phyloP scores from a whole-genome alignment of 768 basidiomycete genomes.

The Porphyrellus cyaneotinctus region DNA sequence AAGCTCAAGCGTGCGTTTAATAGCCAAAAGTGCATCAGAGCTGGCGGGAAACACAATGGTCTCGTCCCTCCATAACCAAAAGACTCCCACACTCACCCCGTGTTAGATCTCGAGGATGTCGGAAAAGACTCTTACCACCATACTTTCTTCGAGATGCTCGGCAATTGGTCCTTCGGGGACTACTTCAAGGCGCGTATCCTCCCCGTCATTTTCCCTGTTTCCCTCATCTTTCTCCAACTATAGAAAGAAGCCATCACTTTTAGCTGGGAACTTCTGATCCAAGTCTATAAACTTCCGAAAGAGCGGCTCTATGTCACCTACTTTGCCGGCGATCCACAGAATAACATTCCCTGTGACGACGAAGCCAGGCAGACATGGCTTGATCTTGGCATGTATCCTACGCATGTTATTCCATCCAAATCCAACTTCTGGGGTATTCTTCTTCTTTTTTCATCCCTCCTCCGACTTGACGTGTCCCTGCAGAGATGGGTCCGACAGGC shows the following conservation, averaged over 20 bases:
- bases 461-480: conserved; percentile 3
- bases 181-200: conserved; percentile 86
- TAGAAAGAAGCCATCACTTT: conserved; percentile 91
- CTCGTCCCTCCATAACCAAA: conserved; percentile 7
- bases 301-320: conserved; percentile 96
- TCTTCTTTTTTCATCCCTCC: background rate
- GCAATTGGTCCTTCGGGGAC: conserved; percentile 99
- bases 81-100: conserved; percentile 2
- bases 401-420: conserved; percentile 90
- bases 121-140: conserved; percentile 98
- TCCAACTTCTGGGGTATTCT: conserved; percentile 97
- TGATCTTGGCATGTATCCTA: conserved; percentile 81
- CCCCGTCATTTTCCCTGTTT: background rate
- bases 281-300: conserved; percentile 81
- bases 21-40: conserved; percentile 96
- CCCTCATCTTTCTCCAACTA: conserved; percentile 1
- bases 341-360: conserved; percentile 79
- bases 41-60: conserved; percentile 99
- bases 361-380: conserved; percentile 89
- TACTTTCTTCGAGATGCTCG: conserved; percentile 99
- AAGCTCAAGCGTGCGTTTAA: conserved; percentile 94
- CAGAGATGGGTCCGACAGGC: conserved; percentile 98
- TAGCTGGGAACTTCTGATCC: conserved; percentile 93
- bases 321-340: conserved; percentile 90
- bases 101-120: conserved; percentile 92